Base-by-base conservation (phyloP, 192 early-diverging fungal species). In the Coemansia sp. region DNA sequence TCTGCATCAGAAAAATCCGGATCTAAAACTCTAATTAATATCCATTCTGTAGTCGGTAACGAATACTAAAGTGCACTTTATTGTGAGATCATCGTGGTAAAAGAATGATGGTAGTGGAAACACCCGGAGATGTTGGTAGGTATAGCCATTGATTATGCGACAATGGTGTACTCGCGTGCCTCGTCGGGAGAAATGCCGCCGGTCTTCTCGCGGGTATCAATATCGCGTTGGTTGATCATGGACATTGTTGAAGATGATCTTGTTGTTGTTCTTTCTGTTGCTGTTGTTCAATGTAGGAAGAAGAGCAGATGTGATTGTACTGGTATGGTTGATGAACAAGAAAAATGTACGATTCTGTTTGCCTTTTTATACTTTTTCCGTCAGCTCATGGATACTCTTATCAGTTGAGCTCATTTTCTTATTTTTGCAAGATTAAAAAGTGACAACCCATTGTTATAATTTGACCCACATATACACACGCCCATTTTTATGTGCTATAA, bases 201-300 rank as follows among this genome's bases (percentile, higher is more conserved):
- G 20, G 11, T 65, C 19, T 19, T 44, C 19, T 72, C 69, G 59
- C 69, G 69, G 13, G 58, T 72, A 27, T 72, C 69, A 45, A 72
- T 72, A 31, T 72, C 69, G 37, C 69, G 69, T 54, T 38, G 31
- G 23, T 52, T 55, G 14, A 44, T 29, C 27, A 36, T 31, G 52
- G 28, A 36, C 53, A 64, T 64, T 33, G 28, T 45, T 50, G 47
- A 38, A 14, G 6, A 33, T 8, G 19, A 33, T 19, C 29, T 55
- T 55, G 34, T 14, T 34, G 33, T n/a, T n/a, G n/a, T n/a, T n/a
- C n/a, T n/a, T 52, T 25, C 59, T 36, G 27, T 50, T 50, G 44
- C 10, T 27, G 15, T 36, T 36, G 22, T 27, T 25, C 44, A 52
- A 50, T n/a, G n/a, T n/a, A n/a, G n/a, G n/a, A 34, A 6, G 7